phyloP scores from a whole-genome alignment of 2,329 filamentous ascomycete species.

The Apiospora sp. region DNA sequence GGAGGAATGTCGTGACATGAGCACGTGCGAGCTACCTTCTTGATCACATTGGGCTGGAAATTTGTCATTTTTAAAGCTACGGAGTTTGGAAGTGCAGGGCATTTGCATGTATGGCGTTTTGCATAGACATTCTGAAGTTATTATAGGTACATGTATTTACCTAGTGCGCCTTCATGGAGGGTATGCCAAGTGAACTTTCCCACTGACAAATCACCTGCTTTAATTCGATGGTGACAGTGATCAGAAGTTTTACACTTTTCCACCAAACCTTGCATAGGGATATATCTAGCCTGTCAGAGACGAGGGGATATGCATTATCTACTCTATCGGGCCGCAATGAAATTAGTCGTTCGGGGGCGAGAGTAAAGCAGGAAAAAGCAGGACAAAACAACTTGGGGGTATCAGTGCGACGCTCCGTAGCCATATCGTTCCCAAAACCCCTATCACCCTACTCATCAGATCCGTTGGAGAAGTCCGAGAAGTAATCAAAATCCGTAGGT shows the following conservation, averaged over 20 bases:
- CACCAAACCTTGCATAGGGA: neutral
- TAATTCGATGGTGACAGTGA: neutral
- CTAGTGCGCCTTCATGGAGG: neutral
- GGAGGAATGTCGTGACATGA: constrained; percentile 44
- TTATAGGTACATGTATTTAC: neutral
- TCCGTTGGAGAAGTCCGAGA: constrained; percentile 23
- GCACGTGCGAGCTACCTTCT: neutral
- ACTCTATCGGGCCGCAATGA: neutral
- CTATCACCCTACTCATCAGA: neutral
- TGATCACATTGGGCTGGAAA: neutral
- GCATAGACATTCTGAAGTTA: neutral
- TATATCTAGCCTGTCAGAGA: neutral
- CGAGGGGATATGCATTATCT: neutral
- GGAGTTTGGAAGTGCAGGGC: neutral
- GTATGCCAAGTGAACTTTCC: neutral
- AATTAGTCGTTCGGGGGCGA: neutral
- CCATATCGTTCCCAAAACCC: neutral
- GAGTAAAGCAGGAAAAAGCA: neutral
- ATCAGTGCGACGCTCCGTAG: neutral
- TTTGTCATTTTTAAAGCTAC: neutral
- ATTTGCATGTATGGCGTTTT: constrained; percentile 3
- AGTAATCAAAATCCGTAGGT: constrained; percentile 26
- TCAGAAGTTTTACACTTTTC: neutral
- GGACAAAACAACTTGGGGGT: neutral
- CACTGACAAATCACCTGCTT: neutral